phyloP scores from a whole-genome alignment of 441 rosid genomes.

The Adansonia madagascariensis region DNA sequence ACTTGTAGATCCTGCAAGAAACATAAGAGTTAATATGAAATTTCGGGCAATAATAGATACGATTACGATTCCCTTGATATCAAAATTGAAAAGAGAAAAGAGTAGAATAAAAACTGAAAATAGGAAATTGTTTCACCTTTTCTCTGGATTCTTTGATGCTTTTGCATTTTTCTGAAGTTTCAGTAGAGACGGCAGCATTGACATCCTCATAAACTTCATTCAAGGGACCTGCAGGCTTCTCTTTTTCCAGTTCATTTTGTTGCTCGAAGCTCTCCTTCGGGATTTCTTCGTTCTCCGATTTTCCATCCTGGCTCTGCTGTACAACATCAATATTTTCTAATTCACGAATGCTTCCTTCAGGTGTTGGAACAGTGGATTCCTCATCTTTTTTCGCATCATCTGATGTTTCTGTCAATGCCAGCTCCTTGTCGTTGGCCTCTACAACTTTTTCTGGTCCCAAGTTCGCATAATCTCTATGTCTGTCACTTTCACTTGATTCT shows the following conservation, averaged over 20 bases:
- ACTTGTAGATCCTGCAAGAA: slow-evolving; percentile 33
- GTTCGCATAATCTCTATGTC: neutral
- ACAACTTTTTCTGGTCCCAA: neutral
- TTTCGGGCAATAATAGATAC: neutral
- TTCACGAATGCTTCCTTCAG: slow-evolving; percentile 12
- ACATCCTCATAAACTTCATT: slow-evolving; percentile 21
- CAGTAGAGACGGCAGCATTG: slow-evolving; percentile 15
- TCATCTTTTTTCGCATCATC: slow-evolving; percentile 10
- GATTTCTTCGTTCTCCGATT: slow-evolving; percentile 5
- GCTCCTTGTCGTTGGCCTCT: neutral
- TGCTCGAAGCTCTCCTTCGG: slow-evolving; percentile 16
- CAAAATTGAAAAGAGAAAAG: neutral
- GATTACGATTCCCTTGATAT: neutral
- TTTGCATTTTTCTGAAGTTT: slow-evolving; percentile 28
- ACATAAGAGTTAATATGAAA: slow-evolving; percentile 6
- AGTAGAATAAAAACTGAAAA: neutral
- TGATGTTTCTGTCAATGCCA: neutral
- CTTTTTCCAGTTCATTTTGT: slow-evolving; percentile 30
- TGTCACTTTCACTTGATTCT: slow-evolving; percentile 18
- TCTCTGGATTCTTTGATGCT: slow-evolving; percentile 11
- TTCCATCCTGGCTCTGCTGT: slow-evolving; percentile 23
- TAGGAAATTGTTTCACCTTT: slow-evolving; percentile 22
- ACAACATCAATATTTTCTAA: slow-evolving; percentile 5
- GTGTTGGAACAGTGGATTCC: slow-evolving; percentile 6
- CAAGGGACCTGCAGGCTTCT: slow-evolving; percentile 28